phyloP scores from a whole-genome alignment of 2,329 filamentous ascomycete genomes.

The Shiraia bambusicola region DNA sequence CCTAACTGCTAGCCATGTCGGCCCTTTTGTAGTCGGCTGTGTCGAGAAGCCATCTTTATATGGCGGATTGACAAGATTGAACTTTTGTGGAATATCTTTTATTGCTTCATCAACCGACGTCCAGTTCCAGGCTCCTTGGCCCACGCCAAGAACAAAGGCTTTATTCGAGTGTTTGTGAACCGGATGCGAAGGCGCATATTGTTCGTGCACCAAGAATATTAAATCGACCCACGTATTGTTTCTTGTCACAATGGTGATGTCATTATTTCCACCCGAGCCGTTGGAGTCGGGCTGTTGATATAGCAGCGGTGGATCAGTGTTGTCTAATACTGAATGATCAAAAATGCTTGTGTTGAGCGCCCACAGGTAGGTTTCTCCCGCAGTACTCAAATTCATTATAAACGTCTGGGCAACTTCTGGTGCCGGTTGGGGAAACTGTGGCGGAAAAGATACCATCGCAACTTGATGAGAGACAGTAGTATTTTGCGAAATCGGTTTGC shows the following conservation, averaged over 20 bases:
- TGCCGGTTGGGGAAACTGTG: conserved; percentile 44
- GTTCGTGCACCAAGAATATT: conserved; percentile 24
- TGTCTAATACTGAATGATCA: conserved; percentile 39
- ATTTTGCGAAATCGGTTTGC: conserved; percentile 44
- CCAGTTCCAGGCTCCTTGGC: conserved; percentile 53
- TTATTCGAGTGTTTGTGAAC: conserved; percentile 67
- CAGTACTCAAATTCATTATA: conserved; percentile 35
- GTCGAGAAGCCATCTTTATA: conserved; percentile 54
- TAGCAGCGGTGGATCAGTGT: conserved; percentile 51
- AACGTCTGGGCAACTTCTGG: conserved; percentile 51
- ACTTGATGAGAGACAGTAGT: conserved; percentile 47
- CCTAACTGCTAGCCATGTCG: conserved; percentile 47
- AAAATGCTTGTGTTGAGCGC: conserved; percentile 52
- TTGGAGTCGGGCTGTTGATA: conserved; percentile 38
- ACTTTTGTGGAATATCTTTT: conserved; percentile 47
- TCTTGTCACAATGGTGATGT: conserved; percentile 45
- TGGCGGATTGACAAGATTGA: conserved; percentile 61
- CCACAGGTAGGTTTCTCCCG: conserved; percentile 55
- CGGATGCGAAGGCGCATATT: conserved; percentile 56
- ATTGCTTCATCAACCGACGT: conserved; percentile 56
- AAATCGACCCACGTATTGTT: conserved; percentile 41
- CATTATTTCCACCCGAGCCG: conserved; percentile 45
- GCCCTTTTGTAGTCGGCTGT: conserved; percentile 16
- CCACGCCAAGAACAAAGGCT: conserved; percentile 59
- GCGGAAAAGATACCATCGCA: conserved; percentile 51